Evolutionary conservation across 345 rosid species (phyloP).

Genomic region (Lenwebbia sp.): DNA sequence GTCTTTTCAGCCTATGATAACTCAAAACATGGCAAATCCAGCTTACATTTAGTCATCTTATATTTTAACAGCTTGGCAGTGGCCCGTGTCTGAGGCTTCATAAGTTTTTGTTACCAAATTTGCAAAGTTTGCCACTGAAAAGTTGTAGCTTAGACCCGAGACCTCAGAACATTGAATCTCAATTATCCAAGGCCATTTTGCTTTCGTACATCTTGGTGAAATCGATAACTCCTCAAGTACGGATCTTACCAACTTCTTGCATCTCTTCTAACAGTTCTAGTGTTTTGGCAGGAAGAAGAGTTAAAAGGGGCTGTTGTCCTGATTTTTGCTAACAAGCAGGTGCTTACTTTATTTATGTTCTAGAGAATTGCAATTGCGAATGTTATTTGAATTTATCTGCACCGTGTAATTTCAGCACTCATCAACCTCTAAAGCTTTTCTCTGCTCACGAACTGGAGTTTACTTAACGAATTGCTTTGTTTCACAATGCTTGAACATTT

Average conservation of each 20-base stretch:
- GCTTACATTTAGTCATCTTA: not conserved
- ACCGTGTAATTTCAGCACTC: not conserved
- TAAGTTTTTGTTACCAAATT: not conserved
- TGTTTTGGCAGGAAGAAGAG: conserved; percentile 53
- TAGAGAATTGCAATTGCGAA: not conserved
- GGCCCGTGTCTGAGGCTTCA: not conserved
- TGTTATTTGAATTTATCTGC: not conserved
- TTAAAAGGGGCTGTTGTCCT: conserved; percentile 57
- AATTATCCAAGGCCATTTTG: not conserved
- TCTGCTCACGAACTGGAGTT: not conserved
- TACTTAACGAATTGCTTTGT: not conserved
- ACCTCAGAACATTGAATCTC: not conserved
- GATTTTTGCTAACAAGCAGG: conserved; percentile 72
- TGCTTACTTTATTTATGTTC: not conserved
- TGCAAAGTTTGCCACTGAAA: not conserved
- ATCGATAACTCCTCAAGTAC: not conserved
- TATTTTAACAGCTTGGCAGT: not conserved
- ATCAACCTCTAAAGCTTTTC: not conserved
- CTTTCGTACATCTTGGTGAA: not conserved
- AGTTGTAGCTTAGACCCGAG: not conserved
- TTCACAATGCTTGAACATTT: not conserved
- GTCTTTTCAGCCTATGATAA: not conserved
- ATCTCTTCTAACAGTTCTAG: not conserved
- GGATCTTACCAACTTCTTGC: not conserved
- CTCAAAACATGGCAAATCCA: not conserved